Conservation (phyloP, 352 stramenopile genomes). For the Phytophthora vignae region DNA sequence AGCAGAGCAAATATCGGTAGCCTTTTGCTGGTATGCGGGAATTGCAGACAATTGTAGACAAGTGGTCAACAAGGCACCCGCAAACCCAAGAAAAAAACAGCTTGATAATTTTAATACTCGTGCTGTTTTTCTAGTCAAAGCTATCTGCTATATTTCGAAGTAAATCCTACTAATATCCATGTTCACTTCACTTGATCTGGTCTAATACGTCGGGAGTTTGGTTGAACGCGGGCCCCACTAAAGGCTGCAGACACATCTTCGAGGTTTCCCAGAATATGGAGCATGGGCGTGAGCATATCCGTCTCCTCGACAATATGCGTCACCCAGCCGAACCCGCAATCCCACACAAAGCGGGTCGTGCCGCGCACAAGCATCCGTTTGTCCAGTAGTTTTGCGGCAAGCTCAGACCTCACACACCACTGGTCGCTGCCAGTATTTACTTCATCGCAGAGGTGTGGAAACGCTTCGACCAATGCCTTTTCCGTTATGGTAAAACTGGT, state of each 20-base stretch:
- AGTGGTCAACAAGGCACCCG: no score
- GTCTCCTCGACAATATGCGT: neutral
- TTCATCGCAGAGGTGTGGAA: constrained; percentile 1
- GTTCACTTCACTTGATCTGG: no score
- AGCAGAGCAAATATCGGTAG: no score
- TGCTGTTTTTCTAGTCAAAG: no score
- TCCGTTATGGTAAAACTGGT: constrained; percentile 10
- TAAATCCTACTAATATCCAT: no score
- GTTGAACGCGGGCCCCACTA: neutral
- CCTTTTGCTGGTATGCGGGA: no score
- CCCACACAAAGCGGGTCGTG: neutral
- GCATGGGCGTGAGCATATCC: constrained; percentile 4
- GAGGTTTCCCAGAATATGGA: neutral
- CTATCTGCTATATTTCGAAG: neutral
- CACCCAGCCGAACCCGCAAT: constrained; percentile 1
- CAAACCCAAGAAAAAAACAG: no score
- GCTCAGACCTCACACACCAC: neutral
- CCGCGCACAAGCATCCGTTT: constrained; percentile 1
- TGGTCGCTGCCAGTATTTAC: neutral
- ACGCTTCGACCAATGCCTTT: neutral
- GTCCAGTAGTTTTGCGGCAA: constrained; percentile 1
- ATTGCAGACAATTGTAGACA: no score
- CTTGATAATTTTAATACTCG: no score
- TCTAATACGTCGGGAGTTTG: neutral
- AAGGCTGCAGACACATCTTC: neutral